These are phyloP conservation scores for Hamigera avellanea DNA, from an alignment of 495 filamentous ascomycete genomes.

Conservation along the genomic window DNA sequence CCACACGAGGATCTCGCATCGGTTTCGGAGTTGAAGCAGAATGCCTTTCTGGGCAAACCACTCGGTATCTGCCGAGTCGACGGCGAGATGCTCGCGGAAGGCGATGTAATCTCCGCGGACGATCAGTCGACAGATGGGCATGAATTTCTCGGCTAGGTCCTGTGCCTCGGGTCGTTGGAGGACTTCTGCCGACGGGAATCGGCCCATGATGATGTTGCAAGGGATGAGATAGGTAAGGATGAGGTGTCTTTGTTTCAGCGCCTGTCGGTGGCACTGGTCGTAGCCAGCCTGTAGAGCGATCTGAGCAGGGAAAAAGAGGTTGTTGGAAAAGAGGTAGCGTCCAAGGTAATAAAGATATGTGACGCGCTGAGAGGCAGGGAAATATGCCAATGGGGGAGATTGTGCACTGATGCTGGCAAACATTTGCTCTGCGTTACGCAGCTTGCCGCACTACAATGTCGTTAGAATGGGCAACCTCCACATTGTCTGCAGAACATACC, in stretches of 20 bases:
- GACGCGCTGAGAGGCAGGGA: constrained; percentile 78
- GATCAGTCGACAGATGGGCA: constrained; percentile 64
- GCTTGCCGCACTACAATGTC: constrained; percentile 35
- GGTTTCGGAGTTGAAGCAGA: constrained; percentile 56
- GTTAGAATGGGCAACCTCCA: constrained; percentile 1
- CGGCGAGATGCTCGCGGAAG: constrained; percentile 57
- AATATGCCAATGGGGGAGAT: constrained; percentile 64
- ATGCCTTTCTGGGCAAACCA: constrained; percentile 75
- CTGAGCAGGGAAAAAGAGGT: constrained; percentile 65
- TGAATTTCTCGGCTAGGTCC: constrained; percentile 58
- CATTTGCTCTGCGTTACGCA: constrained; percentile 66
- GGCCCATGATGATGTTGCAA: constrained; percentile 72
- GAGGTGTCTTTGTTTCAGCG: constrained; percentile 57
- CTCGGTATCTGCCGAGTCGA: constrained; percentile 31
- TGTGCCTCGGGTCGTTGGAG: constrained; percentile 60
- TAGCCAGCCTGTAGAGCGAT: constrained; percentile 69
- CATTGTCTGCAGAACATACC: constrained; percentile 25
- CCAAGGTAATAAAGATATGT: constrained; percentile 94
- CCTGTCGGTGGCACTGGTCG: constrained; percentile 56
- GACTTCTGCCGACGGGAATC: constrained; percentile 60
- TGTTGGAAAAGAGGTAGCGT: constrained; percentile 73
- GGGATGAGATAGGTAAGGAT: constrained; percentile 81
- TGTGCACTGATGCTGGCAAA: constrained; percentile 79
- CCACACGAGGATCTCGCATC: constrained; percentile 75
- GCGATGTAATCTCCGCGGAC: constrained; percentile 63